Evolutionary conservation across 176 grass and related monocot species (phyloP).

Genomic region (Bolboschoenus planiculmis): DNA sequence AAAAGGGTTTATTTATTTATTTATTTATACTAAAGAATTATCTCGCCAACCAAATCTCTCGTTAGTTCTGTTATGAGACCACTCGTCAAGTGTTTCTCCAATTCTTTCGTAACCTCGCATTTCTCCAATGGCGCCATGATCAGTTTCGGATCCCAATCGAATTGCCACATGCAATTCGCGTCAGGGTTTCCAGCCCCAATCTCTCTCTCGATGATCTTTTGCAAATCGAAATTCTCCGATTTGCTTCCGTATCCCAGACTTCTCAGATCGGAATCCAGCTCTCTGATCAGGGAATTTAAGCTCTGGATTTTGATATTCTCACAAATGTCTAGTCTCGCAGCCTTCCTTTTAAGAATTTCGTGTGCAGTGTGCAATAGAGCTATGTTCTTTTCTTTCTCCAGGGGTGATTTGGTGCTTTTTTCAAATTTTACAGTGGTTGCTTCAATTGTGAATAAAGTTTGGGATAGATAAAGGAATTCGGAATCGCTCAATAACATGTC

Average conservation of each 20-base stretch:
- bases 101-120: slow-evolving; percentile 46
- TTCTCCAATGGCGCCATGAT: slow-evolving; percentile 31
- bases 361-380: slow-evolving; percentile 49
- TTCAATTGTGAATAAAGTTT: slow-evolving; percentile 33
- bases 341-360: slow-evolving; percentile 71
- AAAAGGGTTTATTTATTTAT: neutral
- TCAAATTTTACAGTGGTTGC: slow-evolving; percentile 1
- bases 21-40: neutral
- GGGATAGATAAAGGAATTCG: slow-evolving; percentile 49
- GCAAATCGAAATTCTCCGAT: slow-evolving; percentile 22
- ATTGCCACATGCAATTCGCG: slow-evolving; percentile 75
- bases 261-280: slow-evolving; percentile 60
- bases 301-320: slow-evolving; percentile 13
- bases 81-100: slow-evolving; percentile 64
- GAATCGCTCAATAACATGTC: slow-evolving; percentile 45
- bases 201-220: slow-evolving; percentile 50
- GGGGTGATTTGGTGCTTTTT: slow-evolving; percentile 13
- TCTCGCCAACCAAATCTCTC: slow-evolving; percentile 44
- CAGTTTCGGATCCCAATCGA: slow-evolving; percentile 47
- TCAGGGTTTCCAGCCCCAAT: slow-evolving; percentile 45
- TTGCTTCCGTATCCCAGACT: slow-evolving; percentile 25
- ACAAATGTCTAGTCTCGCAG: slow-evolving; percentile 22
- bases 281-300: slow-evolving; percentile 57
- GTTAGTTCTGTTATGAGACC: slow-evolving; percentile 68
- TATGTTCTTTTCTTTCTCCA: slow-evolving; percentile 32